Percentiles rank a stretch among this genome's conserved stretches.
Evolutionary conservation across 345 rosid species (phyloP).

Genomic region (Rhodamnia rubescens): DNA sequence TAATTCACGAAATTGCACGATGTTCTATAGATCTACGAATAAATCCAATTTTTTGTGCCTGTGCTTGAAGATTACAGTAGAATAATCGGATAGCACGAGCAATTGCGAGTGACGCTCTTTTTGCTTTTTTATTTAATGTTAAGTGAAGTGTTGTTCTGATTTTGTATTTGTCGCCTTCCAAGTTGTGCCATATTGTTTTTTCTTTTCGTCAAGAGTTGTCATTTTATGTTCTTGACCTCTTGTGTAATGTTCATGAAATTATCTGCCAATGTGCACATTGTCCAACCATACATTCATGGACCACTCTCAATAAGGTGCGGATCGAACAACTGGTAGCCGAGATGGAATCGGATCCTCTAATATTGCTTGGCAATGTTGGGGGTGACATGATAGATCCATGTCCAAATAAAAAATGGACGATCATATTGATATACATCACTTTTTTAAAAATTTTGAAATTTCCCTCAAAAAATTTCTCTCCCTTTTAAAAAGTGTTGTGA

Average conservation of each 20-base stretch:
- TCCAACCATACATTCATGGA: neutral
- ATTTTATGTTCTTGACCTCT: neutral
- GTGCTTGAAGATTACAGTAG: neutral
- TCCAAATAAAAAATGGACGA: no score
- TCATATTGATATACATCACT: no score
- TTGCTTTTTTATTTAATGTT: neutral
- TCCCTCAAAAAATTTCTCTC: no score
- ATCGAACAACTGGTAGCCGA: neutral
- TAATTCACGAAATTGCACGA: neutral
- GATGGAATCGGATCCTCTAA: no score
- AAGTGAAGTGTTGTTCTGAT: neutral
- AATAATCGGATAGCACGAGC: neutral
- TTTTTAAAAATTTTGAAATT: no score
- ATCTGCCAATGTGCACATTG: no score
- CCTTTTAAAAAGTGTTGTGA: no score
- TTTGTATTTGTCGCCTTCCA: neutral
- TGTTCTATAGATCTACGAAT: neutral
- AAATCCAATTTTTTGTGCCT: no score
- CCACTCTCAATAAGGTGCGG: neutral
- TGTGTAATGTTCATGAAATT: neutral
- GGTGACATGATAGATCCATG: no score
- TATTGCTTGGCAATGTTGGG: no score
- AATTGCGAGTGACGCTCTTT: fast-evolving
- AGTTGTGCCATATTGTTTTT: neutral
- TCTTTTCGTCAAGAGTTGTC: neutral